Percentiles rank a stretch among this genome's conserved stretches.
These are phyloP conservation scores for Starmerella floricola DNA, from an alignment of 805 yeast species.

Conservation along the genomic window DNA sequence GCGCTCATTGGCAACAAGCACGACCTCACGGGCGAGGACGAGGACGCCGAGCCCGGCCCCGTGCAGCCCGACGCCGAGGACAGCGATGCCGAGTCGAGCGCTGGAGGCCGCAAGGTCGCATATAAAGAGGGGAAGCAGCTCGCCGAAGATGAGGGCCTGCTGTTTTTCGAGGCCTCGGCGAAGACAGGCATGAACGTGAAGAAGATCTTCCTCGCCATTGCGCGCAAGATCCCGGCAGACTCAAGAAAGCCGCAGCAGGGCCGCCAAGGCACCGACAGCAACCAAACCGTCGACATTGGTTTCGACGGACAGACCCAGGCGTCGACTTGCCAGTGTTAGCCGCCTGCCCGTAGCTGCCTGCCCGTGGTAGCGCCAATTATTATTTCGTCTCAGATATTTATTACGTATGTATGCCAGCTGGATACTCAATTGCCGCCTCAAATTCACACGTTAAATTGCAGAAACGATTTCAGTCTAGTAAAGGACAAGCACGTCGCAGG, in stretches of 20 bases:
- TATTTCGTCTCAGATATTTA: conserved; percentile 3
- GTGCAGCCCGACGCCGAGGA: conserved; percentile 30
- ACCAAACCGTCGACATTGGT: conserved; percentile 20
- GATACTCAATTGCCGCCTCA: too few species aligned
- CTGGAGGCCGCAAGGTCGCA: conserved; percentile 55
- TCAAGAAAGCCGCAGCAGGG: conserved; percentile 23
- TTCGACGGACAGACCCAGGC: conserved; percentile 14
- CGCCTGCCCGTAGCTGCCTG: too few species aligned
- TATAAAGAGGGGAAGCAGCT: conserved; percentile 74
- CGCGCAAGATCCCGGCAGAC: conserved; percentile 66
- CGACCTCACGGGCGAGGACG: conserved; percentile 50
- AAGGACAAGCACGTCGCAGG: too few species aligned
- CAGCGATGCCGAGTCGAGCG: conserved; percentile 27
- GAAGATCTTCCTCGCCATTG: conserved; percentile 83
- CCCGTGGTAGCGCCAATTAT: neutral
- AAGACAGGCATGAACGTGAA: conserved; percentile 80
- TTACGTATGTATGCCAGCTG: neutral
- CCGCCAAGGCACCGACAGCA: conserved; percentile 20
- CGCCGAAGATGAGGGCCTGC: conserved; percentile 81
- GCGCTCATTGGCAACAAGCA: conserved; percentile 90
- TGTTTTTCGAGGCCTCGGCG: conserved; percentile 91
- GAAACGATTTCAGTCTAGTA: too few species aligned
- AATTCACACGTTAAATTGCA: too few species aligned
- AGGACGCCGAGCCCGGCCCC: conserved; percentile 23
- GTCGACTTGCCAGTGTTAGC: conserved; percentile 21